Evolutionary conservation across 2,329 filamentous ascomycete genomes (phyloP).

Genomic region (Tolypocladium capitatum): DNA sequence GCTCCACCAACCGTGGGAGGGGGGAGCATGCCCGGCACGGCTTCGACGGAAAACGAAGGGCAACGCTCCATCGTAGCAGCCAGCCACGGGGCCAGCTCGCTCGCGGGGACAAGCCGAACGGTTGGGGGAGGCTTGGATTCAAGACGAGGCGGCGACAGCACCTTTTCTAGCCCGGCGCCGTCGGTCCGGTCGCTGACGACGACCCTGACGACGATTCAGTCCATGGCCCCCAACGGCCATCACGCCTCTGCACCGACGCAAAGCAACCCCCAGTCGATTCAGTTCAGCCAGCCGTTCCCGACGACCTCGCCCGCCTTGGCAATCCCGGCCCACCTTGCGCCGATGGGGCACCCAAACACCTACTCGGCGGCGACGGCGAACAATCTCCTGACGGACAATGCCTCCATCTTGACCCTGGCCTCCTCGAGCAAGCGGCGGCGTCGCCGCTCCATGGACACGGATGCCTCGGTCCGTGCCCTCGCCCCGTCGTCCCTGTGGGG

Average conservation of each 20-base stretch:
- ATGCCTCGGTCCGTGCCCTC: conserved; percentile 74
- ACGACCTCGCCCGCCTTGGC: conserved; percentile 54
- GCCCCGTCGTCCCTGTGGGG: conserved; percentile 73
- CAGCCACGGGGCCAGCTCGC: conserved; percentile 54
- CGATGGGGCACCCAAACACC: conserved; percentile 48
- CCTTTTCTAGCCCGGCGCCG: conserved; percentile 71
- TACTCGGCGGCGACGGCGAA: conserved; percentile 71
- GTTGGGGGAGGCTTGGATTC: conserved; percentile 52
- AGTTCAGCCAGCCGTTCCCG: conserved; percentile 54
- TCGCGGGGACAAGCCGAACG: conserved; percentile 63
- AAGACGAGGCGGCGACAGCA: conserved; percentile 58
- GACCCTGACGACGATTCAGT: conserved; percentile 76
- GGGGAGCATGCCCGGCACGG: conserved; percentile 63
- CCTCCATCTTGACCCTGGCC: conserved; percentile 72
- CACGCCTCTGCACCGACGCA: conserved; percentile 17
- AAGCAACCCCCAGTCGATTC: conserved; percentile 36
- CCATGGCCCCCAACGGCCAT: conserved; percentile 46
- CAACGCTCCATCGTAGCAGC: conserved; percentile 61
- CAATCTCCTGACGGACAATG: conserved; percentile 71
- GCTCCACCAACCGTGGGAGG: conserved; percentile 48
- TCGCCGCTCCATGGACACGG: conserved; percentile 69
- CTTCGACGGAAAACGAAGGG: conserved; percentile 72
- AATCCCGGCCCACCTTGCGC: conserved; percentile 56
- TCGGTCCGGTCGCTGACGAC: conserved; percentile 72
- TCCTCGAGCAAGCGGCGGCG: conserved; percentile 69